Evolutionary conservation across 1,284 basidiomycete genomes (phyloP).

Genomic region (Rhodotorula sp.): DNA sequence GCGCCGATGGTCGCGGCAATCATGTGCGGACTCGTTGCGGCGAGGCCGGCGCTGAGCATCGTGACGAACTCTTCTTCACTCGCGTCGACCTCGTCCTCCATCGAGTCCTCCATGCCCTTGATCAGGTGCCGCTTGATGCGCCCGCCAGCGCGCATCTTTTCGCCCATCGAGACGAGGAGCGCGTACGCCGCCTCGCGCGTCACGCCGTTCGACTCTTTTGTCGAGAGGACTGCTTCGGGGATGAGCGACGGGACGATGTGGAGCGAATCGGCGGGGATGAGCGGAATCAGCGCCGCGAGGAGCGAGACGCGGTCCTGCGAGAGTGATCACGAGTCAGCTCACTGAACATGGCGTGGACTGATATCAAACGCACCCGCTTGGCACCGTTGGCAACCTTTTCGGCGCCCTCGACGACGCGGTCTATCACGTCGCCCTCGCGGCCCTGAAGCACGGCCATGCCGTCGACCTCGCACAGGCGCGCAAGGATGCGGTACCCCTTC

Average conservation of each 20-base stretch:
- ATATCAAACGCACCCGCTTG: slow-evolving; percentile 65
- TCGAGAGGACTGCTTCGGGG: slow-evolving; percentile 94
- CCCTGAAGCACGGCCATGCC: slow-evolving; percentile 58
- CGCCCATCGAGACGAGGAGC: slow-evolving; percentile 84
- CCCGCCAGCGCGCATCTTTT: slow-evolving; percentile 87
- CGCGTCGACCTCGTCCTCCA: slow-evolving; percentile 62
- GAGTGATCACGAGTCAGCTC: neutral
- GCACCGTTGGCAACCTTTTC: slow-evolving; percentile 73
- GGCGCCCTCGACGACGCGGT: slow-evolving; percentile 63
- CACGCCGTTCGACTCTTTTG: slow-evolving; percentile 95
- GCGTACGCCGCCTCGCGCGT: slow-evolving; percentile 88
- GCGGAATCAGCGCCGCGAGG: slow-evolving; percentile 69
- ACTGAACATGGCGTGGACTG: neutral
- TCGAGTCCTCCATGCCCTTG: slow-evolving; percentile 70
- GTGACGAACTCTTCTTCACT: slow-evolving; percentile 91
- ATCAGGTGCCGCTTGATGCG: slow-evolving; percentile 73
- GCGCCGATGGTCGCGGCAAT: slow-evolving; percentile 96
- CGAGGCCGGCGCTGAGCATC: slow-evolving; percentile 94
- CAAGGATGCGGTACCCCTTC: slow-evolving; percentile 86
- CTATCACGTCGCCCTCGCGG: slow-evolving; percentile 57
- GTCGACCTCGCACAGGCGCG: slow-evolving; percentile 65
- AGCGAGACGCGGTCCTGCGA: slow-evolving; percentile 77
- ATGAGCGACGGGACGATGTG: slow-evolving; percentile 86
- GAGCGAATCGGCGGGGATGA: slow-evolving; percentile 69
- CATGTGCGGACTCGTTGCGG: slow-evolving; percentile 94